Percentiles rank a stretch among this genome's conserved stretches.
These are phyloP conservation scores for Cladophialophora immunda DNA, from an alignment of 2,329 filamentous ascomycete genomes.

Conservation along the genomic window DNA sequence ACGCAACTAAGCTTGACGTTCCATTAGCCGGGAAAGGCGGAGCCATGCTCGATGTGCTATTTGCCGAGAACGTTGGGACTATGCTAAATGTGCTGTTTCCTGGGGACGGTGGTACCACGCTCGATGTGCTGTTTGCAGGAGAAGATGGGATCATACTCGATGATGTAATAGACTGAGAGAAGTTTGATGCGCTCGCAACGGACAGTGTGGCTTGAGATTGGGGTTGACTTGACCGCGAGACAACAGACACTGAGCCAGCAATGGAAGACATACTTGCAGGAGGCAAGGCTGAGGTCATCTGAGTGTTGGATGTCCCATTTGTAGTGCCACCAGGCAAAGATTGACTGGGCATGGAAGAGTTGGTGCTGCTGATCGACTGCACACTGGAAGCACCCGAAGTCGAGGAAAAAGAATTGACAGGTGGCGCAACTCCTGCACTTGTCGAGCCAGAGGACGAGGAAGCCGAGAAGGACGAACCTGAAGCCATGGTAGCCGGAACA, in stretches of 20 bases:
- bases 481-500: not conserved
- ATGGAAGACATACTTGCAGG: not conserved
- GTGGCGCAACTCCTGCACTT: not conserved
- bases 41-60: not conserved
- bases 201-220: not conserved
- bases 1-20: not conserved
- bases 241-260: not conserved
- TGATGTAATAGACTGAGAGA: not conserved
- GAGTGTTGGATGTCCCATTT: slow-evolving; percentile 3
- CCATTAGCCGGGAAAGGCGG: not conserved
- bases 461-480: not conserved
- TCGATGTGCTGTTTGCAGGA: not conserved
- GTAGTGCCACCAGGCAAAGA: not conserved
- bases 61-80: not conserved
- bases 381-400: not conserved
- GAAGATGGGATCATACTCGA: not conserved
- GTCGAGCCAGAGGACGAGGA: not conserved
- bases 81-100: not conserved
- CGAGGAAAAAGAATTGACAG: not conserved
- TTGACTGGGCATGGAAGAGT: not conserved
- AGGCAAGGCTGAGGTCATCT: slow-evolving; percentile 1
- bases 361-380: not conserved
- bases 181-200: not conserved
- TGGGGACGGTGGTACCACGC: not conserved
- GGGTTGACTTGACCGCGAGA: not conserved